Base-by-base conservation (phyloP, 495 filamentous ascomycete genomes). In the Talaromyces borbonicus region DNA sequence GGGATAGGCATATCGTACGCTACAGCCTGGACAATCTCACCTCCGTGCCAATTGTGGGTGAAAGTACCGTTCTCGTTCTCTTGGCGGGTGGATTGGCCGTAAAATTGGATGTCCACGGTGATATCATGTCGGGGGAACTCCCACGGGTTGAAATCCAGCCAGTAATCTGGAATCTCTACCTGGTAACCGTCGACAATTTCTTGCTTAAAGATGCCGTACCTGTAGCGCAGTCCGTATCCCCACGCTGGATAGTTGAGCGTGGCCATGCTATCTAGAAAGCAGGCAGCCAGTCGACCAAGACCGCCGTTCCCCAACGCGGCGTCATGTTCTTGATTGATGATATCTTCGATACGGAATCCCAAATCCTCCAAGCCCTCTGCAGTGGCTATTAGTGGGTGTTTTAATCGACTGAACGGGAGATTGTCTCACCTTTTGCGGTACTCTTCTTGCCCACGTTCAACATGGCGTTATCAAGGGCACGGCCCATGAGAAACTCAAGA, bases 131-230 rank as follows among this genome's bases (percentile, higher is more conserved):
- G 77, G 15, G 90, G 87, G 56, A 98, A 97, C 57, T 98, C 92
- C 92, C 92, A 98, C 5, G 93, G 92, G 71, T 97, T 97, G 62
- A 96, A 95, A 58, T 97, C 92, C 24, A 98, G 78, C 92, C 92
- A 98, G 66, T 98, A 98, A 62, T 98, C 92, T 16, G 92, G 92
- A 37, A 97, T 81, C 56, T 98, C 92, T 40, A 97, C 86, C 63
- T 98, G 92, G 57, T 95, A 97, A 14, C 92, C 92, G 57, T 97
- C 83, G 40, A 96, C 78, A 53, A 98, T 95, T 71, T 98, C 90
- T 68, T 98, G 92, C 71, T 96, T 95, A 79, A 98, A 98, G 58
- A 98, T 98, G 52, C 92, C 92, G 62, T 98, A 98, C 54, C 87
- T 74, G 64, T 98, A 98, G 47, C 92, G 79, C 52, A 98, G 65